These are phyloP conservation scores for Lactarius sanguifluus DNA, from an alignment of 768 basidiomycete genomes.

Conservation along the genomic window DNA sequence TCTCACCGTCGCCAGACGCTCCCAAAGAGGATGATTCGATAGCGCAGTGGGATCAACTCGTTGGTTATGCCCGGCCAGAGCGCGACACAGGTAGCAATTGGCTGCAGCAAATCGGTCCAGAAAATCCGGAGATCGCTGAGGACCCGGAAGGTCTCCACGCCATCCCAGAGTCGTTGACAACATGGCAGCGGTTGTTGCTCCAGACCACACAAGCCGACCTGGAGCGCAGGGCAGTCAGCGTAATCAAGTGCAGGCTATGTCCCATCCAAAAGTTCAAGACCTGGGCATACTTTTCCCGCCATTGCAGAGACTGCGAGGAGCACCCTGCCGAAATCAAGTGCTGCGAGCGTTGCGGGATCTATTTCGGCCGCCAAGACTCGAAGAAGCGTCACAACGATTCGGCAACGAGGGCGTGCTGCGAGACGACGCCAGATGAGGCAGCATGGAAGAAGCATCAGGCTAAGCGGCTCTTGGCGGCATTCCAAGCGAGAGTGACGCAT, in stretches of 20 bases:
- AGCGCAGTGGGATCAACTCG: too few relatives aligned
- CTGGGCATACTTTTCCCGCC: neutral
- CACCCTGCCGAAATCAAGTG: neutral
- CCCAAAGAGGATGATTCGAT: neutral
- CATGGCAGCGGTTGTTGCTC: neutral
- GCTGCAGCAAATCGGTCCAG: neutral
- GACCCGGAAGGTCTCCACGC: neutral
- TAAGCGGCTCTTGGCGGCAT: neutral
- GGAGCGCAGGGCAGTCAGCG: neutral
- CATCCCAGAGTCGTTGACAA: neutral
- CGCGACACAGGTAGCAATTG: neutral
- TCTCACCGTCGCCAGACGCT: neutral
- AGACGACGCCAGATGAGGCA: neutral
- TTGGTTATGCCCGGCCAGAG: too few relatives aligned
- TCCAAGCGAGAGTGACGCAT: neutral
- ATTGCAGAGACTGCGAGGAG: conserved; percentile 1
- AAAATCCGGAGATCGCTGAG: neutral
- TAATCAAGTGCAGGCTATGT: neutral
- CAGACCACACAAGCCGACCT: neutral
- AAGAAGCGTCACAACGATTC: neutral
- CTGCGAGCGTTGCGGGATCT: neutral
- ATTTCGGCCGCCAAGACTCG: neutral
- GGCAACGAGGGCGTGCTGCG: neutral
- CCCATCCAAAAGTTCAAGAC: neutral
- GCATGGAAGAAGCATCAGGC: neutral